Percentiles rank a stretch among this genome's conserved stretches.
Conservation (phyloP, 495 filamentous ascomycete species). For the Amorphotheca resinae region DNA sequence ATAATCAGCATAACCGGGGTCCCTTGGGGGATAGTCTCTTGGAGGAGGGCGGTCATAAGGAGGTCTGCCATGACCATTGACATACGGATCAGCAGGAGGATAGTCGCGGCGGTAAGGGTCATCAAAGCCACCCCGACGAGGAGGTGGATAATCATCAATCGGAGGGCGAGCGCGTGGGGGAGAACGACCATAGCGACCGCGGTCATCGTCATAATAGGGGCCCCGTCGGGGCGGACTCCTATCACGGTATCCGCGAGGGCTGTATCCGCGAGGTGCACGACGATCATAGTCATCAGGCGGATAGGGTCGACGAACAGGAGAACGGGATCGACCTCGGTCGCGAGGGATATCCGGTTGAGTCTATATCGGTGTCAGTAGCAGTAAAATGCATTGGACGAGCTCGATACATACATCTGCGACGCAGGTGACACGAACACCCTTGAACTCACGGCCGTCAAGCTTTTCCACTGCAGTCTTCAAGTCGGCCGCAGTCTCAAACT, state of each 20-base stretch:
- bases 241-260: conserved; percentile 68
- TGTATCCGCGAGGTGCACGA: conserved; percentile 71
- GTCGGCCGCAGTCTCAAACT: conserved; percentile 88
- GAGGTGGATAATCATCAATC: conserved; percentile 66
- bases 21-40: conserved; percentile 40
- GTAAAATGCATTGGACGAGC: not conserved
- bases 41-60: conserved; percentile 47
- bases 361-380: conserved; percentile 14
- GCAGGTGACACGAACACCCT: conserved; percentile 72
- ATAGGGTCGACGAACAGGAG: conserved; percentile 57
- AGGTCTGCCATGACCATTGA: conserved; percentile 41
- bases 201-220: conserved; percentile 65
- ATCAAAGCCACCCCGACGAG: conserved; percentile 40
- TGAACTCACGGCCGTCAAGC: conserved; percentile 83
- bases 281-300: conserved; percentile 69
- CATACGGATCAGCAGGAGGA: conserved; percentile 43
- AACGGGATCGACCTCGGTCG: conserved; percentile 65
- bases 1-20: conserved; percentile 34
- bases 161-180: conserved; percentile 50
- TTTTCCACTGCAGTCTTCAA: conserved; percentile 85
- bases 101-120: conserved; percentile 51
- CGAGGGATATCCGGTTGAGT: conserved; percentile 56
- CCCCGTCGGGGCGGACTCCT: conserved; percentile 66
- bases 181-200: conserved; percentile 50
- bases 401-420: conserved; percentile 60